These are phyloP conservation scores for Amanita molliuscula DNA, from an alignment of 768 basidiomycete species.

Conservation along the genomic window DNA sequence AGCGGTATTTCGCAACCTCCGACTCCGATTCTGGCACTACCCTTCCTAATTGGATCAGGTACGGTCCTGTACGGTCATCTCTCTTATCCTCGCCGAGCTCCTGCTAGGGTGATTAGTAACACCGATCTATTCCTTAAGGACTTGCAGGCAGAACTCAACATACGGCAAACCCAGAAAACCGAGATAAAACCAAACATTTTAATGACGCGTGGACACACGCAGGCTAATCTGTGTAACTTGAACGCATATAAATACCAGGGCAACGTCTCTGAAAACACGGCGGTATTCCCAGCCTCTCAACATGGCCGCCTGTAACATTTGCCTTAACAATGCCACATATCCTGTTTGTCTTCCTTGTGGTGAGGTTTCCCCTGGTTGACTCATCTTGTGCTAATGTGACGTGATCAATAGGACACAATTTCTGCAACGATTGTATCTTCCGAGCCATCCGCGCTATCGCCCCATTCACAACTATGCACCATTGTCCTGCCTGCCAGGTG, in stretches of 20 bases:
- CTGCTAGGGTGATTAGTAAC: neutral
- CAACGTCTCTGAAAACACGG: neutral
- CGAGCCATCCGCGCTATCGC: conserved; percentile 36
- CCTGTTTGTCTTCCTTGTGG: conserved; percentile 60
- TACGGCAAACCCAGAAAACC: neutral
- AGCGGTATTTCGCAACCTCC: conserved; percentile 2
- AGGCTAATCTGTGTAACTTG: neutral
- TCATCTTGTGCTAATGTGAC: neutral
- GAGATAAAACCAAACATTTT: neutral
- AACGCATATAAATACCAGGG: neutral
- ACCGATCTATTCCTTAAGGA: neutral
- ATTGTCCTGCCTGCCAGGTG: conserved; percentile 49
- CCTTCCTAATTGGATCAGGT: conserved; percentile 7
- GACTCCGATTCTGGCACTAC: neutral
- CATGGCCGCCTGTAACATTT: conserved; percentile 52
- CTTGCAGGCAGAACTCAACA: neutral
- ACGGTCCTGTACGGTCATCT: conserved; percentile 2
- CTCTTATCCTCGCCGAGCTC: neutral
- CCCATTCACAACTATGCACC: conserved; percentile 34
- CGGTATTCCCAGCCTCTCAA: neutral
- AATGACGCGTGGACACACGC: neutral
- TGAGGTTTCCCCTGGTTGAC: conserved; percentile 19
- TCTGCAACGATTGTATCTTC: conserved; percentile 52
- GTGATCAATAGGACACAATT: conserved; percentile 40
- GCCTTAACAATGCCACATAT: conserved; percentile 39